phyloP scores from a whole-genome alignment of 441 rosid species.

The Macaranga tanarius region DNA sequence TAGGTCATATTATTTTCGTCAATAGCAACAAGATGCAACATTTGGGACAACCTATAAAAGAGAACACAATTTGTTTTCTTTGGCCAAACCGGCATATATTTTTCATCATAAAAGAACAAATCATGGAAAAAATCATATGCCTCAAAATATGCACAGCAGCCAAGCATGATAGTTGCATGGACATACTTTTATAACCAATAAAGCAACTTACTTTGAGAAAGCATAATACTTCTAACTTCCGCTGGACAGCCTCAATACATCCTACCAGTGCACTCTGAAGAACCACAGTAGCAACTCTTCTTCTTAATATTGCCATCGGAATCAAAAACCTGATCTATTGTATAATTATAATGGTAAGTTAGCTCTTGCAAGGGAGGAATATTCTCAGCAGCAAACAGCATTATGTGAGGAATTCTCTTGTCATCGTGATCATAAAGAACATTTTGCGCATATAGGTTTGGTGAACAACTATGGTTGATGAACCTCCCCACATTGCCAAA shows the following conservation, averaged over 20 bases:
- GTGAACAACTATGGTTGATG: slow-evolving; percentile 91
- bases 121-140: neutral
- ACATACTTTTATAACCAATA: neutral
- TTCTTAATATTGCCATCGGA: slow-evolving; percentile 66
- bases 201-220: slow-evolving; percentile 16
- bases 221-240: slow-evolving; percentile 11
- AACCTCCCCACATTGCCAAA: slow-evolving; percentile 82
- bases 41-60: neutral
- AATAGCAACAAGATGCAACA: neutral
- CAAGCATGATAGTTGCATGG: neutral
- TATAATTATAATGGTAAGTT: slow-evolving; percentile 74
- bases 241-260: slow-evolving; percentile 49
- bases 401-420: slow-evolving; percentile 77
- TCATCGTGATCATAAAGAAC: slow-evolving; percentile 81
- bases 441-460: slow-evolving; percentile 85
- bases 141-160: neutral
- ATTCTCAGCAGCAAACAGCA: slow-evolving; percentile 81
- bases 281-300: slow-evolving; percentile 78
- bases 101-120: neutral
- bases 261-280: slow-evolving; percentile 74
- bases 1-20: neutral
- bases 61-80: neutral
- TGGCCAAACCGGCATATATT: neutral
- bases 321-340: slow-evolving; percentile 61
- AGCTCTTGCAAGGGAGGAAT: slow-evolving; percentile 91